These are phyloP conservation scores for Capsicum pubescens DNA, from an alignment of 257 asterid species.

Conservation along the genomic window DNA sequence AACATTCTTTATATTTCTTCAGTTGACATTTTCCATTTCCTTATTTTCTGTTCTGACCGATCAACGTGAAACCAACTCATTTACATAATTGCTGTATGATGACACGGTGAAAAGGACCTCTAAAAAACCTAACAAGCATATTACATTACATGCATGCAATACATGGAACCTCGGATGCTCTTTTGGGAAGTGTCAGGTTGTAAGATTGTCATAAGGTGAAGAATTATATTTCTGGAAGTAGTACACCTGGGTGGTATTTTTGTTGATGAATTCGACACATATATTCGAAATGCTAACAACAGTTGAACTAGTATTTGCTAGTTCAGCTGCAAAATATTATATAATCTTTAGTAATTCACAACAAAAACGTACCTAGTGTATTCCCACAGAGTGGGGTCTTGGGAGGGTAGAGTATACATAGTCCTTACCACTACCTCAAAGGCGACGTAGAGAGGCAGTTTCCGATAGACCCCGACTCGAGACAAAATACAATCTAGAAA, in stretches of 20 bases:
- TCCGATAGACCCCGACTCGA: no score
- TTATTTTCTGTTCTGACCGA: background rate
- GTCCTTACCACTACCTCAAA: no score
- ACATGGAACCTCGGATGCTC: background rate
- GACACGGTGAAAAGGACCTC: background rate
- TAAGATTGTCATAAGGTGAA: background rate
- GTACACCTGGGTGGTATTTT: background rate
- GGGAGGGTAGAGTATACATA: no score
- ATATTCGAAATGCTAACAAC: slow-evolving; percentile 3
- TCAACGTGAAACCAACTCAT: background rate
- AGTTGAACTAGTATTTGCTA: background rate
- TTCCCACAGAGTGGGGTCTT: no score
- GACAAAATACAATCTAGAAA: no score
- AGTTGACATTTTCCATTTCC: background rate
- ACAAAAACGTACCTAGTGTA: no score
- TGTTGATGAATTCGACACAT: background rate
- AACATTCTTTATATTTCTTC: slow-evolving; percentile 1
- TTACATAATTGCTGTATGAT: background rate
- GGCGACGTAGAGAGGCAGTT: no score
- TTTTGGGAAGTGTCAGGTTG: background rate
- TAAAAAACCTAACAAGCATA: background rate
- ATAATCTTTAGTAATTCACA: background rate
- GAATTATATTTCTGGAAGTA: background rate
- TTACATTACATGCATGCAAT: background rate
- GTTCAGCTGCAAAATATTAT: background rate